Base-by-base conservation (phyloP, 805 yeast species). In the Yamadazyma endophytica region DNA sequence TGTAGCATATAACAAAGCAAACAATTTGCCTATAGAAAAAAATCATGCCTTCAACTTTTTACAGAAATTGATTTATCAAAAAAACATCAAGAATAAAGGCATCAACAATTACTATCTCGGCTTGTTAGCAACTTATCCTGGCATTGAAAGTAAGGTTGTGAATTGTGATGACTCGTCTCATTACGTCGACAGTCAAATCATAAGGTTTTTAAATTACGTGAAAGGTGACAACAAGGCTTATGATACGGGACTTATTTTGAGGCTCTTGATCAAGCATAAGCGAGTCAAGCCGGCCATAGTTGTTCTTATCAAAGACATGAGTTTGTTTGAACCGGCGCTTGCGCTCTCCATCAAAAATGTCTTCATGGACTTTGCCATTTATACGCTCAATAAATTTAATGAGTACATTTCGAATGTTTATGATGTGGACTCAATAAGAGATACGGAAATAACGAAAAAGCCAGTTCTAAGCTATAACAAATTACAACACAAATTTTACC, bases 261-360 rank as follows among this genome's bases (percentile, higher is more conserved):
- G 97, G 33, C 52, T 88, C 18, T 83, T 95, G 44, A 65, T 83
- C 29, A 72, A 70, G 34, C 70, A 73, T 47, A 54, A 72, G 8
- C 77, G 75, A 36, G 63, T 68, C 29, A 75, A 75, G 37, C 72
- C 89, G 1, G 88, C 95, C 1, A 77, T 87, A 7, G 70, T 73
- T 36, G 70, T 92, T n/a, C 77, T 82, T 44, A 74, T 92, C 1
- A 64, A 74, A 30, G 67, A 62, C 34, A 57, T 86, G 55, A 75
- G 70, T 4, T 66, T 83, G 27, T 84, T 70, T 49, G 95, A 87
- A 38, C 88, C 84, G 32, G 97, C 97, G 0, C 76, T 89, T 21
- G 68, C 68, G 29, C 53, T 92, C 33, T 90, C 96, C 0, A 60
- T 92, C 27, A 68, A 73, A 4, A 58, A 75, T 38, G 73, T 74